A percentile compares a stretch with the other conserved stretches of the same genome.
These are phyloP conservation scores for Trichoderma endophyticum DNA, from an alignment of 2,329 filamentous ascomycete species.

Conservation along the genomic window DNA sequence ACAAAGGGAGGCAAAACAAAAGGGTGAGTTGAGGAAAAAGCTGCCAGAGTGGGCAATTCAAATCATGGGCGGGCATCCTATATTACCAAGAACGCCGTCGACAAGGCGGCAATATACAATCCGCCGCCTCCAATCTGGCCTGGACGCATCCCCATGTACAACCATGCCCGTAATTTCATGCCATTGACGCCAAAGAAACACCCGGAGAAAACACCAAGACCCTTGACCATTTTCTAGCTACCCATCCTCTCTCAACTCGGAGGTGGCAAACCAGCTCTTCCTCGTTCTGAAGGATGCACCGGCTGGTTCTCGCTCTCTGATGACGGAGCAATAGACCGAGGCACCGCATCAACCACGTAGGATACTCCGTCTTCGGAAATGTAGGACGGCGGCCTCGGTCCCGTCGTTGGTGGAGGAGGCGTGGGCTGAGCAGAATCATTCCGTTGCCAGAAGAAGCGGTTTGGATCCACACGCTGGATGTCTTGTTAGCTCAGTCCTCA, in stretches of 20 bases:
- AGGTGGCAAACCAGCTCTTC: slow-evolving; percentile 23
- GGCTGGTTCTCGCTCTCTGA: slow-evolving; percentile 48
- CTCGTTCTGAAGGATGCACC: slow-evolving; percentile 48
- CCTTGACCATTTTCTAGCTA: background rate
- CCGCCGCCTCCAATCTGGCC: background rate
- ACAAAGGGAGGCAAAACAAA: background rate
- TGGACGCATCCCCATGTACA: background rate
- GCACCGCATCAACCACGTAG: slow-evolving; percentile 67
- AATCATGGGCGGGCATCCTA: slow-evolving; percentile 1
- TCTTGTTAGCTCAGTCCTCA: background rate
- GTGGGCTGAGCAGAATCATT: slow-evolving; percentile 43
- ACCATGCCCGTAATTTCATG: background rate
- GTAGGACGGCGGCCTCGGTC: slow-evolving; percentile 68
- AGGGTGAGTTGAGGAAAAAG: background rate
- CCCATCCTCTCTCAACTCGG: slow-evolving; percentile 8
- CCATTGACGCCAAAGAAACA: background rate
- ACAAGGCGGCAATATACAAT: background rate
- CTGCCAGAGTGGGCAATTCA: background rate
- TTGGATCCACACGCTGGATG: slow-evolving; percentile 68
- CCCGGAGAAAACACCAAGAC: background rate
- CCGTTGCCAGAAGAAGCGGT: slow-evolving; percentile 77
- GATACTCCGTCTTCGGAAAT: slow-evolving; percentile 70
- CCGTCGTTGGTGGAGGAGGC: slow-evolving; percentile 26
- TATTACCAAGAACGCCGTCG: slow-evolving; percentile 7
- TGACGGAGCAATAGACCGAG: slow-evolving; percentile 57